Evolutionary conservation across 2,329 filamentous ascomycete species (phyloP), one percentile per base, ranked within the genome.

Genomic region (Dissoconium aciculare): DNA sequence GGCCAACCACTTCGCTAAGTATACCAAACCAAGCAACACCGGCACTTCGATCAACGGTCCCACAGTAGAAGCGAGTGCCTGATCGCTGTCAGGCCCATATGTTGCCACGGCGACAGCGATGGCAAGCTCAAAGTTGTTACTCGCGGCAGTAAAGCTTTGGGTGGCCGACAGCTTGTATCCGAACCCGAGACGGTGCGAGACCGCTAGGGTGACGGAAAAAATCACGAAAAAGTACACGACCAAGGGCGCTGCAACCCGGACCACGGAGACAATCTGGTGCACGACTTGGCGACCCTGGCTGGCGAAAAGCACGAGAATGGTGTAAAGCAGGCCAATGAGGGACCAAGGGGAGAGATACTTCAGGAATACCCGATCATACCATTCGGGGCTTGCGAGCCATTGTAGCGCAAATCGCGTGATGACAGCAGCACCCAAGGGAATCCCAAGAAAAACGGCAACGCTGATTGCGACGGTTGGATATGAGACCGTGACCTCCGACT

Each of bases 101-200:
- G 77, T 77, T 0, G 83, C 78, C 3, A 92, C 74, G 0, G 80
- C 80, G 0, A 93, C 83, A 0, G 83, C 83, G 55, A 93, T 92
- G 0, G 84, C 82, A 14, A 93, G 60, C 59, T 93, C 84, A 47
- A 93, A 93, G 51, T 93, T 92, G 50, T 93, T 93, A 52, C 83
- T 92, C 1, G 81, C 79, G 0, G 82, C 85, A 0, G 81, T 91
- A 46, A 92, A 89, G 49, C 79, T 84, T 56, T 91, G 82, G 2
- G 82, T 87, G 8, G 1, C 69, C 67, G 1, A 84, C 52, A 34
- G 12, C 19, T 66, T 65, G 50, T 91, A 91, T 0, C 71, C 72
- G 35, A 84, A 84, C 0, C 81, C 78, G n/a, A 77, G 56, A n/a
- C 62, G 66, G 28, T 66, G 62, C 3, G 71, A 67, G 2, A 74